phyloP scores from a whole-genome alignment of 495 filamentous ascomycete genomes.

The Talaromyces trachyspermus region DNA sequence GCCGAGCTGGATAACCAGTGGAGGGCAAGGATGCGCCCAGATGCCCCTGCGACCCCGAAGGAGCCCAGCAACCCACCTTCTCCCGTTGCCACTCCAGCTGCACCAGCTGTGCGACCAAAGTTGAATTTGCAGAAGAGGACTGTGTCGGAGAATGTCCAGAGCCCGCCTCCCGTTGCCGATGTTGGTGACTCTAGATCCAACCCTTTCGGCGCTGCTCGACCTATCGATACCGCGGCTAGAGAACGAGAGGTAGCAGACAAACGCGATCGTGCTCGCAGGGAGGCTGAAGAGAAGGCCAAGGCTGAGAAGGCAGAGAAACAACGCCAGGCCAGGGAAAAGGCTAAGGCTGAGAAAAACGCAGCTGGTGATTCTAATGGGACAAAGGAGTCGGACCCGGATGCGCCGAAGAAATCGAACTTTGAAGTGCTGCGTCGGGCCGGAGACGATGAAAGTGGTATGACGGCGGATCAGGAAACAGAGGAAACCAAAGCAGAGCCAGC shows the following conservation, averaged over 20 bases:
- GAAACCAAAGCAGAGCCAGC: conserved; percentile 19
- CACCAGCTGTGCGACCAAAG: conserved; percentile 59
- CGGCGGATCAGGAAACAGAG: conserved; percentile 27
- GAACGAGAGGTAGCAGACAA: conserved; percentile 89
- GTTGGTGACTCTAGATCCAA: conserved; percentile 67
- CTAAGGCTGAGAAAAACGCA: conserved; percentile 44
- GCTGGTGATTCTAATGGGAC: conserved; percentile 36
- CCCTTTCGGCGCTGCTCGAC: conserved; percentile 84
- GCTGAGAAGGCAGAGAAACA: conserved; percentile 52
- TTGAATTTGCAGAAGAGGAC: conserved; percentile 85
- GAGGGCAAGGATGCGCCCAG: conserved; percentile 76
- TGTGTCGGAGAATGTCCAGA: conserved; percentile 58
- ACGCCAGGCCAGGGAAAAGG: conserved; percentile 45
- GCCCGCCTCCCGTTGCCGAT: conserved; percentile 36
- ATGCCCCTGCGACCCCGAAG: conserved; percentile 51
- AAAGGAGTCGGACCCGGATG: conserved; percentile 35
- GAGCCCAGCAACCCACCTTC: conserved; percentile 63
- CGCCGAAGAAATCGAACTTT: conserved; percentile 40
- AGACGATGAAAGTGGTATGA: conserved; percentile 35
- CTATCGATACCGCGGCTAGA: conserved; percentile 80
- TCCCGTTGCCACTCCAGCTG: conserved; percentile 41
- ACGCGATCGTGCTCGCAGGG: conserved; percentile 75
- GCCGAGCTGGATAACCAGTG: conserved; percentile 83
- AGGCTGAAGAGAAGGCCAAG: conserved; percentile 78
- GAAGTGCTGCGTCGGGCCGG: conserved; percentile 47